Evolutionary conservation across 352 stramenopile genomes (phyloP), one percentile per base, ranked within the genome.

Genomic region (Achlya hypogyna): DNA sequence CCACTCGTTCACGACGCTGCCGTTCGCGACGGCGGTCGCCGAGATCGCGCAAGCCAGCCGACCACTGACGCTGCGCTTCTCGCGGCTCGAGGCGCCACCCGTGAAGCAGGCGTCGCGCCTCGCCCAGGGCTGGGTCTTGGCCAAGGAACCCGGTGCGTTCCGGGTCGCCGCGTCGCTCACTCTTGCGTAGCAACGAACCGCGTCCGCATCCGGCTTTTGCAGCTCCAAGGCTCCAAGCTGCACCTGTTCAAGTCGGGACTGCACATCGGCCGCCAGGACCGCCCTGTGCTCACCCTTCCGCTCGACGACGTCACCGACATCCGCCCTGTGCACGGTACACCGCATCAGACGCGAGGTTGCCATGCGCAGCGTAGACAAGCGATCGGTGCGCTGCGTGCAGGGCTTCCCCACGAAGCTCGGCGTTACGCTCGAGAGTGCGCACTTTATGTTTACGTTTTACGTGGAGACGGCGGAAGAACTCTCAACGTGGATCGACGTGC

Each of bases 291-390:
- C 62, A 79, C 78, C 16, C 83, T 95, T 23, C 76, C 72, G 20
- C 90, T 95, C 79, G 82, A 93, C 34, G 81, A 93, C 56, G 82
- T 95, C 18, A 88, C 77, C 32, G 86, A 95, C 51, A 86, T 95
- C 25, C 80, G 86, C 28, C 85, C 83, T 0, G 90, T 85, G 2
- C 91, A 95, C 53, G 86, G 93, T 64, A 87, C 76, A 9, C 77
- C 80, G 20, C 81, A 90, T 47, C n/a, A n/a, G n/a, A n/a, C n/a
- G n/a, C n/a, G n/a, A n/a, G n/a, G n/a, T n/a, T n/a, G n/a, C n/a
- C n/a, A n/a, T n/a, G n/a, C n/a, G n/a, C n/a, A n/a, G n/a, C n/a
- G 31, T 59, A 67, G 51, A 67, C 45, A 60, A 67, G 28, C 60
- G 45, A n/a, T 32, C 40, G 60, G 82, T 78, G 23, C 79, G 82